Conservation (phyloP, 2,329 filamentous ascomycete species). For the Alternaria sp. region DNA sequence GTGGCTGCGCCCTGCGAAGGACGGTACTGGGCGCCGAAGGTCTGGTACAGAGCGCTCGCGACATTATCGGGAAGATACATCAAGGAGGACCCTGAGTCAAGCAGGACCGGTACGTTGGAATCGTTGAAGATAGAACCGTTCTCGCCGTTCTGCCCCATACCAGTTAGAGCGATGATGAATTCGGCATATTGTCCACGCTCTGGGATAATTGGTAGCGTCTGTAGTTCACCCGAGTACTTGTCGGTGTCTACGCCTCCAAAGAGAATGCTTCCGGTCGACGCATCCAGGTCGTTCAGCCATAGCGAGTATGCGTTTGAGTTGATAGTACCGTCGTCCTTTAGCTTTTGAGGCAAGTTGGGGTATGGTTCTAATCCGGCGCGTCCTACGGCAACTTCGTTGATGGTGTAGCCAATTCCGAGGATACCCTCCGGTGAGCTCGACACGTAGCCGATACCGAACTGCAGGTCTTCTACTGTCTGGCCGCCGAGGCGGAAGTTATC, state of each 20-base stretch:
- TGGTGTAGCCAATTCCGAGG: constrained; percentile 80
- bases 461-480: constrained; percentile 61
- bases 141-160: constrained; percentile 52
- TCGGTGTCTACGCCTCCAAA: constrained; percentile 82
- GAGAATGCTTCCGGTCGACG: constrained; percentile 72
- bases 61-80: constrained; percentile 71
- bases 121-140: constrained; percentile 52
- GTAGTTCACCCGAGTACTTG: constrained; percentile 71
- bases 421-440: constrained; percentile 71
- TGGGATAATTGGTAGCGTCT: constrained; percentile 65
- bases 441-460: constrained; percentile 76
- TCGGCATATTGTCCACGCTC: constrained; percentile 58
- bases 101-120: constrained; percentile 62
- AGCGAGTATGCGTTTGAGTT: constrained; percentile 71
- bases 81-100: constrained; percentile 78
- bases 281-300: constrained; percentile 65
- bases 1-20: constrained; percentile 54
- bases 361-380: constrained; percentile 59
- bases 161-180: constrained; percentile 60
- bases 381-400: constrained; percentile 77
- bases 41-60: constrained; percentile 52
- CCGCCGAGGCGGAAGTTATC: constrained; percentile 71
- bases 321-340: constrained; percentile 68
- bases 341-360: constrained; percentile 67
- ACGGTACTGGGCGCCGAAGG: constrained; percentile 52